Evolutionary conservation across 2,329 filamentous ascomycete species (phyloP).

Genomic region (Exserohilum rostratum): DNA sequence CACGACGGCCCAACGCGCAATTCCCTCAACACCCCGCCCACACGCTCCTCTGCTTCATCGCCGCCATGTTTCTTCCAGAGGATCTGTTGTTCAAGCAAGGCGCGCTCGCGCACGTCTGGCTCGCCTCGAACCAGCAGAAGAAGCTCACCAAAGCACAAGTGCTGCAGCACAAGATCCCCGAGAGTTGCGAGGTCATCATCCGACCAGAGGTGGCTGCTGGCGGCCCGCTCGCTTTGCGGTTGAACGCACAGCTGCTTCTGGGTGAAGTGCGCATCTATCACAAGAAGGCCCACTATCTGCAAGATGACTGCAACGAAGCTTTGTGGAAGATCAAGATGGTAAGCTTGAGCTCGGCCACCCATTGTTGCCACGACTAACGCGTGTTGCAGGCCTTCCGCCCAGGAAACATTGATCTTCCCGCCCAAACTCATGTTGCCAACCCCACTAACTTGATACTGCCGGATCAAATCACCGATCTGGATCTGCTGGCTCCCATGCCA

Average conservation of each 20-base stretch:
- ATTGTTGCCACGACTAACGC: slow-evolving; percentile 21
- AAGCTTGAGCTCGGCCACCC: slow-evolving; percentile 19
- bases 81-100: slow-evolving; percentile 95
- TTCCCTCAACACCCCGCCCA: slow-evolving; percentile 19
- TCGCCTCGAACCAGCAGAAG: slow-evolving; percentile 96
- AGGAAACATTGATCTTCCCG: slow-evolving; percentile 94
- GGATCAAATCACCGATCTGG: slow-evolving; percentile 90
- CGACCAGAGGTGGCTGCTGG: slow-evolving; percentile 67
- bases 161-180: slow-evolving; percentile 89
- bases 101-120: slow-evolving; percentile 95
- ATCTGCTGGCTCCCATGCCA: slow-evolving; percentile 77
- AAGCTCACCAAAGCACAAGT: slow-evolving; percentile 98
- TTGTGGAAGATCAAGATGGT: slow-evolving; percentile 99
- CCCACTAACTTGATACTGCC: slow-evolving; percentile 87
- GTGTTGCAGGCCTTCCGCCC: slow-evolving; percentile 77
- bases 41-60: slow-evolving; percentile 14
- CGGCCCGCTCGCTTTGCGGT: slow-evolving; percentile 89
- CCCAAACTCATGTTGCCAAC: slow-evolving; percentile 74
- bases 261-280: slow-evolving; percentile 98
- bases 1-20: slow-evolving; percentile 34
- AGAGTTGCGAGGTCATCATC: slow-evolving; percentile 94
- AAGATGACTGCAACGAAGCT: slow-evolving; percentile 97
- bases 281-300: slow-evolving; percentile 91
- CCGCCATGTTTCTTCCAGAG: slow-evolving; percentile 94
- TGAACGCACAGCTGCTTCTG: slow-evolving; percentile 91